Evolutionary conservation across 31 red algal genomes (phyloP).

Genomic region (Asparagopsis taxiformis): DNA sequence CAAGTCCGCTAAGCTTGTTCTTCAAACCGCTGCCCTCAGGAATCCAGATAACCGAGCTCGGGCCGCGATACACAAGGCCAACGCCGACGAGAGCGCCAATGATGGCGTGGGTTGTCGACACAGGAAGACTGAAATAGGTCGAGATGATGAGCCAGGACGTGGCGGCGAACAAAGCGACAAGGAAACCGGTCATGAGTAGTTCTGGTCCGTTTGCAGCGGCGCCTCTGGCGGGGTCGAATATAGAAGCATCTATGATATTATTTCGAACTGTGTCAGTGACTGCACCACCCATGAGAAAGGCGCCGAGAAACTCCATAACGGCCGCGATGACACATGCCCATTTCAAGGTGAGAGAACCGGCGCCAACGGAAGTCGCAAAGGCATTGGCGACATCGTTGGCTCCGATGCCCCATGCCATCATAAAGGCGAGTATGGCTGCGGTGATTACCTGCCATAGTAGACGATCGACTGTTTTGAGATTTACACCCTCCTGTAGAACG

Average conservation of each 20-base stretch:
- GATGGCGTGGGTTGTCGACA: conserved; percentile 97
- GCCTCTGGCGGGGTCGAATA: conserved; percentile 50
- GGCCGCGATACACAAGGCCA: conserved; percentile 70
- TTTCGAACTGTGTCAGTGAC: conserved; percentile 83
- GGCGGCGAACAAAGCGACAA: conserved; percentile 73
- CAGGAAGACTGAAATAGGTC: conserved; percentile 81
- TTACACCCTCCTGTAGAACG: conserved; percentile 27
- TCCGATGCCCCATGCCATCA: conserved; percentile 91
- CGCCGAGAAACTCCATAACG: conserved; percentile 76
- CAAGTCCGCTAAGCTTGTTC: conserved; percentile 62
- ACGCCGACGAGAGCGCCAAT: conserved; percentile 90
- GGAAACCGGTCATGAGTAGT: conserved; percentile 85
- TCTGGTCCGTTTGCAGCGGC: conserved; percentile 68
- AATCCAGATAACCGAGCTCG: conserved; percentile 62
- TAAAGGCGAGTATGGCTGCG: conserved; percentile 74
- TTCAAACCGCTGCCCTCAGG: conserved; percentile 52
- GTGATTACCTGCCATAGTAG: conserved; percentile 72
- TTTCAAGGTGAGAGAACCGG: conserved; percentile 65
- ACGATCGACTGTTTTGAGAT: conserved; percentile 35
- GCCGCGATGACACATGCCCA: conserved; percentile 86
- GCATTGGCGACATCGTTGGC: conserved; percentile 96
- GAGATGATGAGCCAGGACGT: conserved; percentile 82
- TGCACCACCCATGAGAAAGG: conserved; percentile 67
- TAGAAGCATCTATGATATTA: conserved; percentile 76
- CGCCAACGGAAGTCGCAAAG: conserved; percentile 90